These are phyloP conservation scores for Malus fusca DNA, from an alignment of 306 rosid genomes.

Conservation along the genomic window DNA sequence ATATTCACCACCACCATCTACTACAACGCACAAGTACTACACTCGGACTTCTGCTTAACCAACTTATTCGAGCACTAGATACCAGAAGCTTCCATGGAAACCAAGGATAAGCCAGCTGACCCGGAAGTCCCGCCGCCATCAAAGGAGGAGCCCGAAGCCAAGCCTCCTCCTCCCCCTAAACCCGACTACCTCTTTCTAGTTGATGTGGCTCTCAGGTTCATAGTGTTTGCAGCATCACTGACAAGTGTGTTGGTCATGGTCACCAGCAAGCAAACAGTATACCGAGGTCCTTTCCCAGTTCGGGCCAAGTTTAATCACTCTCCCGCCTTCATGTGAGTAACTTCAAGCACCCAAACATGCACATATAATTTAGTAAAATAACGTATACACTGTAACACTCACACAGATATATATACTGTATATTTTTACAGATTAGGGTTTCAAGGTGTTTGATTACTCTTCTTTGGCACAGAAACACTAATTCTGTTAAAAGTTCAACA, in stretches of 20 bases:
- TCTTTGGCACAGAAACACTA: background rate
- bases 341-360: background rate
- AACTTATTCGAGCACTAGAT: background rate
- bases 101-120: constrained; percentile 44
- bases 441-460: background rate
- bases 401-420: no score
- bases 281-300: background rate
- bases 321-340: constrained; percentile 72
- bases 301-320: constrained; percentile 62
- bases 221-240: constrained; percentile 62
- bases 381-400: background rate
- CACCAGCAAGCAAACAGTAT: constrained; percentile 56
- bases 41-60: background rate
- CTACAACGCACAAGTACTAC: background rate
- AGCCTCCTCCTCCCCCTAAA: background rate
- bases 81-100: constrained; percentile 37
- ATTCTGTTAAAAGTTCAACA: background rate
- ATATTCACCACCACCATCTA: background rate
- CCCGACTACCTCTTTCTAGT: constrained; percentile 12
- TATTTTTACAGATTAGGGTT: background rate
- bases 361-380: background rate
- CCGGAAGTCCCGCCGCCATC: constrained; percentile 24
- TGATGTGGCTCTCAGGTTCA: constrained; percentile 45
- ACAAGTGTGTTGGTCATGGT: constrained; percentile 51
- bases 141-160: background rate